A percentile compares a stretch with the other conserved stretches of the same genome.
phyloP scores from a whole-genome alignment of 257 asterid genomes.

The Nicotiana otophora region DNA sequence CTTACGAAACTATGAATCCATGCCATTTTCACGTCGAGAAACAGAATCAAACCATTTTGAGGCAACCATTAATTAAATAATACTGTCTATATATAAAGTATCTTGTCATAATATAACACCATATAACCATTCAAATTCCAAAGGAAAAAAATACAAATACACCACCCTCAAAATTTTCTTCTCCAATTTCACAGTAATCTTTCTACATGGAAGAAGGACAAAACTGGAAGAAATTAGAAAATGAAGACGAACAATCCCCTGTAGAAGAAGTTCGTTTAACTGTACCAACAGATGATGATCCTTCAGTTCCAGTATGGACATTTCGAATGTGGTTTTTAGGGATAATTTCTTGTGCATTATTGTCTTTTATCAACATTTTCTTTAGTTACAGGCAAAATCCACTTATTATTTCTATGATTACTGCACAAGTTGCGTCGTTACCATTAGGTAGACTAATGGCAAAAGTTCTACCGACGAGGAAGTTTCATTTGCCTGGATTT shows the following conservation, averaged over 20 bases:
- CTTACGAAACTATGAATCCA: neutral
- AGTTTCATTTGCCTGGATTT: constrained; percentile 40
- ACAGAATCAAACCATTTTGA: neutral
- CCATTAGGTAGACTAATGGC: constrained; percentile 64
- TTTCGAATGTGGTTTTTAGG: constrained; percentile 69
- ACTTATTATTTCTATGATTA: constrained; percentile 32
- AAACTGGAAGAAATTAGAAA: neutral
- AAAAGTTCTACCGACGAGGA: constrained; percentile 33
- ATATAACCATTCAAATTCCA: neutral
- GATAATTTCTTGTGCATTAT: constrained; percentile 29
- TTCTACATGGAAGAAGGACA: neutral
- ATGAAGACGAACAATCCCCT: constrained; percentile 27
- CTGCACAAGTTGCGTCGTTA: constrained; percentile 49
- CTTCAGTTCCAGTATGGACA: constrained; percentile 56
- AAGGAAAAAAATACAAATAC: neutral
- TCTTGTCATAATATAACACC: neutral
- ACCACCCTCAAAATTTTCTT: no score
- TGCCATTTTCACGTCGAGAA: neutral
- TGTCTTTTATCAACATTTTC: constrained; percentile 53
- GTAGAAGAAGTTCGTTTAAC: constrained; percentile 57
- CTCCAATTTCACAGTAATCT: no score
- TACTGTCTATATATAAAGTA: neutral
- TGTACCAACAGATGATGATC: constrained; percentile 44
- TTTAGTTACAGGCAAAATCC: constrained; percentile 51
- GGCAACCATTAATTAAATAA: neutral